phyloP scores from a whole-genome alignment of 2,329 filamentous ascomycete species.

The Magnaporthiopsis incrustans region DNA sequence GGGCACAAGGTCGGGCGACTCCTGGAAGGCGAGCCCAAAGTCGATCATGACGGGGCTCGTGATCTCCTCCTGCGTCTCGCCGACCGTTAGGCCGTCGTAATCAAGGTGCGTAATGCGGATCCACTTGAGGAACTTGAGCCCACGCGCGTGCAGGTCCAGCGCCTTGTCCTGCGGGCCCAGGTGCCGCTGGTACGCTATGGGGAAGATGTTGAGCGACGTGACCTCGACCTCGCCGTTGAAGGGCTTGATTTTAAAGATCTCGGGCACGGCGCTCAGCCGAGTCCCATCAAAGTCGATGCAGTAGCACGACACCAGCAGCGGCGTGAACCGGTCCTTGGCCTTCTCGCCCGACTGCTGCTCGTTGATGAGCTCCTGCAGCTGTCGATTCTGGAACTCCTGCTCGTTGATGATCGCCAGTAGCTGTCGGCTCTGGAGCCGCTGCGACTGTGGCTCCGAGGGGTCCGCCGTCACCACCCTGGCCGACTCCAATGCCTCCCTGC shows the following conservation, averaged over 20 bases:
- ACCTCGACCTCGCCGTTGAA: constrained; percentile 31
- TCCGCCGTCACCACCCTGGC: too few species aligned
- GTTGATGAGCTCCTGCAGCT: too few species aligned
- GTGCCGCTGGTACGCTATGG: constrained; percentile 29
- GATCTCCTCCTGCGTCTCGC: neutral
- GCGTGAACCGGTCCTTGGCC: neutral
- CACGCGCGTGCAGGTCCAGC: neutral
- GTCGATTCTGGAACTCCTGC: too few species aligned
- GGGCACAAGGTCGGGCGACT: neutral
- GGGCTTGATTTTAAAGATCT: constrained; percentile 26
- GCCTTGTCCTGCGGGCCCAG: constrained; percentile 16
- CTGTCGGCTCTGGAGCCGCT: too few species aligned
- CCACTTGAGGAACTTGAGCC: constrained; percentile 18
- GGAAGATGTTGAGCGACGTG: constrained; percentile 27
- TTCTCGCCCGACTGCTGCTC: neutral
- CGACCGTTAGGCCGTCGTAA: constrained; percentile 20
- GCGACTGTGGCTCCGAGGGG: too few species aligned
- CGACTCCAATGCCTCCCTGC: neutral
- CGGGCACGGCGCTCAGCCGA: constrained; percentile 28
- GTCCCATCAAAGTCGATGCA: constrained; percentile 34
- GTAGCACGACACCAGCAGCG: constrained; percentile 16
- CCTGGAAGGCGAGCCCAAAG: constrained; percentile 20
- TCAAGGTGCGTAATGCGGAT: constrained; percentile 25
- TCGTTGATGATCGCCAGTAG: neutral
- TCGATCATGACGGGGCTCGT: constrained; percentile 25